These are phyloP conservation scores for Stephania cephalantha DNA, from an alignment of 164 flowering plant species.

Conservation along the genomic window DNA sequence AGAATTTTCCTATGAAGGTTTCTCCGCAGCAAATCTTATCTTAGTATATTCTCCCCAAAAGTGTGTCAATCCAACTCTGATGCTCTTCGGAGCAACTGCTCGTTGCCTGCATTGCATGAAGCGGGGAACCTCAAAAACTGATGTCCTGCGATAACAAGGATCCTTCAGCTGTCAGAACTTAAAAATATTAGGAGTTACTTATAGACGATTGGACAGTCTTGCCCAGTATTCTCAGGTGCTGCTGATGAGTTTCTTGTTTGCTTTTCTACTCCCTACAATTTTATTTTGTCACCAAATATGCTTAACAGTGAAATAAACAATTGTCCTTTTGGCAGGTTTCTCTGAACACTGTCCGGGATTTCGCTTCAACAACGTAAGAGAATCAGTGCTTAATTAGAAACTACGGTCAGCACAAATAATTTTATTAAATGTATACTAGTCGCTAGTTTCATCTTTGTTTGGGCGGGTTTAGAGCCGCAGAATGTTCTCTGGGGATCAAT, in stretches of 20 bases:
- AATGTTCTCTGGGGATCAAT: neutral
- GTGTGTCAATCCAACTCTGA: neutral
- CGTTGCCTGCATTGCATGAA: neutral
- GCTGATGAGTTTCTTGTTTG: neutral
- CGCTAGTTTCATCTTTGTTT: neutral
- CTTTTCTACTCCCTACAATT: neutral
- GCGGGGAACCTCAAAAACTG: neutral
- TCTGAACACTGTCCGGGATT: neutral
- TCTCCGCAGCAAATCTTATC: neutral
- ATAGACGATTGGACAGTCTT: neutral
- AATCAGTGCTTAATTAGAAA: neutral
- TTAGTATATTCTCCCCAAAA: neutral
- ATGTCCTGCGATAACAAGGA: neutral
- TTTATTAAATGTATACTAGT: neutral
- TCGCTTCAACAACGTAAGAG: neutral
- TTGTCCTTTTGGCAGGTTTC: slow-evolving; percentile 1
- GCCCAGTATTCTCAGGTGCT: neutral
- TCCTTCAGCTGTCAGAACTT: neutral
- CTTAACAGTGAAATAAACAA: neutral
- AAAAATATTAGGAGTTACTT: neutral
- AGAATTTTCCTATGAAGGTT: slow-evolving; percentile 40
- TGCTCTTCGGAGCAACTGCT: neutral
- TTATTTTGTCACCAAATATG: neutral
- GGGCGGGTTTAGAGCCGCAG: neutral
- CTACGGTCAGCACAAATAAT: neutral